Evolutionary conservation across 768 basidiomycete genomes (phyloP), one percentile per base, ranked within the genome.

Genomic region (Nidula microcarpa): DNA sequence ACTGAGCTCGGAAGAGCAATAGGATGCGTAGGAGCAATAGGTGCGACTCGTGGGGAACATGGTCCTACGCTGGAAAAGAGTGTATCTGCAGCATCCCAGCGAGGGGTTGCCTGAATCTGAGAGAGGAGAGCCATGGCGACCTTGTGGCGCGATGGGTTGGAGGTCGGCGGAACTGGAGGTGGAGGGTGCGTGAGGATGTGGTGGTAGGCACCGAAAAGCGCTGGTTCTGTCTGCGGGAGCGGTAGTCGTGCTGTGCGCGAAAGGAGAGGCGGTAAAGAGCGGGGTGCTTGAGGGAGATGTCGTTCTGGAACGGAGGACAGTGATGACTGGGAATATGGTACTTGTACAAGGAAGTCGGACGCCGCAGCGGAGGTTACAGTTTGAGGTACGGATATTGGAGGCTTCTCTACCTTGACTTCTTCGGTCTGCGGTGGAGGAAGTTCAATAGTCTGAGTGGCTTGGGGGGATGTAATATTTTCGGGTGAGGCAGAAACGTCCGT

Each of bases 181-280:
- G 85, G 79, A 1, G 86, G 85, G 58, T 90, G 82, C 0, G 85
- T 89, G 48, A 90, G 77, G 55, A 90, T 85, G 58, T 91, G 85
- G 57, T 89, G 90, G 61, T 89, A 91, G 5, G 86, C 89, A 10
- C 74, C 71, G 43, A 88, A 65, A 33, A 91, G 78, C 1, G 87
- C 75, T 2, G 78, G 86, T 56, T 88, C 85, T 6, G 79, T 78
- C 57, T 80, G 80, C 0, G 85, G 81, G 1, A 78, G 78, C 4
- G 79, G 66, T 5, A 74, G 63, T 4, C 73, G 75, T 30, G 66
- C 53, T 33, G 55, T 51, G 14, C 59, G 64, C 32, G 60, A 41
- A 35, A 60, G 60, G 33, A 52, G 41, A 4, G 62, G 59, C 17
- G 58, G 53, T 41, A 1, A 61, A 55, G 0, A 62, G 52, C 6